Evolutionary conservation across 1,139 yeast species (phyloP).

Genomic region (Hansenula lynferdii): DNA sequence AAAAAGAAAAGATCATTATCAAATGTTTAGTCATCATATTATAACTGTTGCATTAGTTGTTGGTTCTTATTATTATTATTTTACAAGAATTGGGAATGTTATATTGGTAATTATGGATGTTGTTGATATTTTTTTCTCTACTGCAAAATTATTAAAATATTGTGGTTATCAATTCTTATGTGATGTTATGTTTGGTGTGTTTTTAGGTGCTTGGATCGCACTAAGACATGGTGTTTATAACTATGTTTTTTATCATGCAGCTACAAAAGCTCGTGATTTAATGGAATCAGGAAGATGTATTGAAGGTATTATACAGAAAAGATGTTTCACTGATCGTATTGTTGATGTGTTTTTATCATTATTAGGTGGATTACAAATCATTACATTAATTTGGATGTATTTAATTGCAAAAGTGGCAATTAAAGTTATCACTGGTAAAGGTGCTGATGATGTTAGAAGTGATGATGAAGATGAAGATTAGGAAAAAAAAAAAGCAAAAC

Average conservation of each 20-base stretch:
- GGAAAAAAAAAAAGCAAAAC: not conserved
- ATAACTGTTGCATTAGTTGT: constrained; percentile 64
- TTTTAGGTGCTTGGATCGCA: constrained; percentile 64
- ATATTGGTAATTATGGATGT: constrained; percentile 79
- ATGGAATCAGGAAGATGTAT: constrained; percentile 21
- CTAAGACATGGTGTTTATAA: constrained; percentile 75
- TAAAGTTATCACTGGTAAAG: constrained; percentile 63
- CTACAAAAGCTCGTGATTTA: constrained; percentile 22
- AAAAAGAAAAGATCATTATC: constrained; percentile 74
- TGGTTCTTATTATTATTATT: constrained; percentile 73
- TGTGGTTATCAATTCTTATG: constrained; percentile 56
- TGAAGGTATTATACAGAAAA: constrained; percentile 19
- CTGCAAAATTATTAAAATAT: constrained; percentile 77
- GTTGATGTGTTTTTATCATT: constrained; percentile 51
- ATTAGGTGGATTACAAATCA: constrained; percentile 60
- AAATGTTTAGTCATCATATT: constrained; percentile 87
- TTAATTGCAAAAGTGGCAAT: constrained; percentile 66
- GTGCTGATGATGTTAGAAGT: constrained; percentile 81
- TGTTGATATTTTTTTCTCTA: constrained; percentile 66
- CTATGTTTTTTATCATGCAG: constrained; percentile 54
- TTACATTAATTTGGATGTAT: constrained; percentile 71
- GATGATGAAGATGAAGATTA: constrained; percentile 59
- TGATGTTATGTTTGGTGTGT: constrained; percentile 64
- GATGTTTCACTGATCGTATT: constrained; percentile 57
- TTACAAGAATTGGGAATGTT: constrained; percentile 73